A percentile compares a stretch with the other conserved stretches of the same genome.
These are phyloP conservation scores for Xylaria curta DNA, from an alignment of 495 filamentous ascomycete genomes.

Conservation along the genomic window DNA sequence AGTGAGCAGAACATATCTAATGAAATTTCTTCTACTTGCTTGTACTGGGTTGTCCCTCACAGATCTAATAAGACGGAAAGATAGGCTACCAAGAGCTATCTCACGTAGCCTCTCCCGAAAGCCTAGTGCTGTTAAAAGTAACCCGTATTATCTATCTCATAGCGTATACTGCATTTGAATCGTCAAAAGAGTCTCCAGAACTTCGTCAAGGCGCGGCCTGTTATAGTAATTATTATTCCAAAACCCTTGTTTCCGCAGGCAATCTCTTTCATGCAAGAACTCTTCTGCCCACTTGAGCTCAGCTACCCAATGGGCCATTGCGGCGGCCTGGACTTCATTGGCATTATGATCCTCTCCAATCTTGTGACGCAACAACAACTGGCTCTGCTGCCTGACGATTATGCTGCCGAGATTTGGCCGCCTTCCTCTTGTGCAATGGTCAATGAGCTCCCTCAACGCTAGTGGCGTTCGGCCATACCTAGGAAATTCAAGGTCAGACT, in stretches of 20 bases:
- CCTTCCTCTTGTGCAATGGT: constrained; percentile 52
- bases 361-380: constrained; percentile 42
- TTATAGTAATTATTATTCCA: constrained; percentile 54
- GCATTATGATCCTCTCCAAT: constrained; percentile 31
- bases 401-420: constrained; percentile 43
- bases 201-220: constrained; percentile 46
- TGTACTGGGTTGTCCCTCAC: neutral
- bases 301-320: constrained; percentile 47
- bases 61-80: neutral
- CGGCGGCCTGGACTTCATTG: constrained; percentile 40
- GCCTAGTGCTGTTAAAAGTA: neutral
- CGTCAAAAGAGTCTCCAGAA: constrained; percentile 35
- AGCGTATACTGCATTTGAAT: constrained; percentile 29
- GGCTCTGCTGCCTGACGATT: constrained; percentile 46
- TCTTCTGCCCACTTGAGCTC: constrained; percentile 51
- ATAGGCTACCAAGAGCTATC: neutral
- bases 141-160: neutral
- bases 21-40: neutral
- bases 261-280: constrained; percentile 42
- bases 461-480: constrained; percentile 47
- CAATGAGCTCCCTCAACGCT: constrained; percentile 47
- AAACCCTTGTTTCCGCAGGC: constrained; percentile 38
- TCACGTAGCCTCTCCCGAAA: neutral
- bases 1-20: neutral
- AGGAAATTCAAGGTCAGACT: constrained; percentile 57